Evolutionary conservation across 345 rosid species (phyloP), one percentile per base, ranked within the genome.

Genomic region (Cochlearia excelsa): DNA sequence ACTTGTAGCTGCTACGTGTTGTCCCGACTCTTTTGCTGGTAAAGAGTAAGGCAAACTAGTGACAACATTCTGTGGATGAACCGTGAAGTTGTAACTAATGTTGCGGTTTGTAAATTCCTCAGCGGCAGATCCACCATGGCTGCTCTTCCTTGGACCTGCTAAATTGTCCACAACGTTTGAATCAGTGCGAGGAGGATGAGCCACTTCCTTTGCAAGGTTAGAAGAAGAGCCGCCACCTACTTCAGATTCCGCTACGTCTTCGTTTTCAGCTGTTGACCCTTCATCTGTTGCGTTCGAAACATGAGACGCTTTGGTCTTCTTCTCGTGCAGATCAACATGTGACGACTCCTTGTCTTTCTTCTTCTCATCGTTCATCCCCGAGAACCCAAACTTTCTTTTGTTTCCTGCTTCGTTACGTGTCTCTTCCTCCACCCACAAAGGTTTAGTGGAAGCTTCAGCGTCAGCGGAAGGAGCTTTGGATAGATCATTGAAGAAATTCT

Each of bases 171-270:
- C 30, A 50, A 58, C 52, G 39, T 69, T 68, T 45, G 83, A 55
- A 51, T 84, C 84, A 72, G 82, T 6, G 44, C 23, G 23, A 16
- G 69, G 74, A 38, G 81, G 75, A 57, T 66, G 79, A 65, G 68
- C 63, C 63, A 75, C 65, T 57, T 84, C 88, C 76, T 80, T 88
- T 61, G 83, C 49, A 52, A 77, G 77, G 72, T 80, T 77, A 38
- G 94, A 82, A 53, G 88, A 79, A 35, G 87, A 86, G 71, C 87
- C 94, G n/a, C 83, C 97, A 30, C 66, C 75, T 29, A 80, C 89
- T 77, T 85, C 97, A 59, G 96, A 89, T 69, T 90, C 99, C 1
- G 97, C 97, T 63, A 90, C 92, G 67, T 84, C 96, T 80, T 93
- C 97, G 60, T 90, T 84, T 63, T 93, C 96, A 59, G 95, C 97